Conservation (phyloP, 1,139 yeast species). For the Candida tetrigidarum region DNA sequence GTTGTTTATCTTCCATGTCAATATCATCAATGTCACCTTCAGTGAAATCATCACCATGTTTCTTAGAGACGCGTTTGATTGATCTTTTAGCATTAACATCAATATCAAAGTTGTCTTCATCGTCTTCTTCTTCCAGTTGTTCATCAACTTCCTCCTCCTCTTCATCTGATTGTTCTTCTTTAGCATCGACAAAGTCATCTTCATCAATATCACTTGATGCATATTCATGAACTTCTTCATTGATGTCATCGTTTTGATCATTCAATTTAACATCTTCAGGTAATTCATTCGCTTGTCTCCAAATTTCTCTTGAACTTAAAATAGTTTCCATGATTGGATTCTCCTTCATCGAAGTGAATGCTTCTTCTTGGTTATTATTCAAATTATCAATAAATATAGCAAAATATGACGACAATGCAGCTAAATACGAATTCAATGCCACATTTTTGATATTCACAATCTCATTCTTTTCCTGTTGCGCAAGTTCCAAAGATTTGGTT, state of each 20-base stretch:
- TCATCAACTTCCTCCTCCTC: constrained; percentile 24
- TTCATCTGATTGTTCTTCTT: constrained; percentile 26
- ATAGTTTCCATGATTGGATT: constrained; percentile 89
- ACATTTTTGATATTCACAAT: constrained; percentile 54
- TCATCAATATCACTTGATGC: constrained; percentile 29
- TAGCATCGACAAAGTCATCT: constrained; percentile 31
- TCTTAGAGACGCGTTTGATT: constrained; percentile 35
- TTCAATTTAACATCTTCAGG: constrained; percentile 21
- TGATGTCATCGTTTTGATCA: constrained; percentile 19
- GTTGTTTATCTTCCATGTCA: constrained; percentile 84
- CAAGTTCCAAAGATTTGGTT: constrained; percentile 40
- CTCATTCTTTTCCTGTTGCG: constrained; percentile 31
- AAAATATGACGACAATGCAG: constrained; percentile 74
- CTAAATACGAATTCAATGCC: constrained; percentile 79
- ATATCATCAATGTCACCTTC: constrained; percentile 73
- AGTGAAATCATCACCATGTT: constrained; percentile 52
- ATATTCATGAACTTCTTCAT: constrained; percentile 21
- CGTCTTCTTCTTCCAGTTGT: constrained; percentile 20
- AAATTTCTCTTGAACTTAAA: constrained; percentile 79
- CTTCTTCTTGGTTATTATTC: constrained; percentile 40
- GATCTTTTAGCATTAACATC: constrained; percentile 54
- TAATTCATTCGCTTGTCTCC: constrained; percentile 76
- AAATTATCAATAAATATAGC: constrained; percentile 67
- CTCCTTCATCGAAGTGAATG: constrained; percentile 71
- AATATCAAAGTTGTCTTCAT: constrained; percentile 29